Evolutionary conservation across 306 rosid species (phyloP).

Genomic region (Dryas drummondii): DNA sequence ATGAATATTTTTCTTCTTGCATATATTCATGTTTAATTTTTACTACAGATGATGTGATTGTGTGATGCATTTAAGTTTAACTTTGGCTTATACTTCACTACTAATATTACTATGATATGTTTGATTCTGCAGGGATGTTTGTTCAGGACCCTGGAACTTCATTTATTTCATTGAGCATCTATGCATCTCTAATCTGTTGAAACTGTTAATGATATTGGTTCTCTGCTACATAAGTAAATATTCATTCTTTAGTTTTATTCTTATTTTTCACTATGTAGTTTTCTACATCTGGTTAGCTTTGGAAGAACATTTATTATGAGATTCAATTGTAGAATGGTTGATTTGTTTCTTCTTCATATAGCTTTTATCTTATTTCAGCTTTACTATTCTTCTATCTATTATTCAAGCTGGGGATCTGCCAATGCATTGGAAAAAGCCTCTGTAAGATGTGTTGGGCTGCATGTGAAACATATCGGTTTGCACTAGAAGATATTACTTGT

Average conservation of each 20-base stretch:
- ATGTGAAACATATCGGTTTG: constrained; percentile 41
- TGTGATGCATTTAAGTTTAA: too few species aligned
- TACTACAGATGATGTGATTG: too few species aligned
- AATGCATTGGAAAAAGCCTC: too few species aligned
- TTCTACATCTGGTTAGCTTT: background rate
- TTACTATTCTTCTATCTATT: constrained; percentile 33
- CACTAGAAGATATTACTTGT: constrained; percentile 33
- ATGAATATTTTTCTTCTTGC: too few species aligned
- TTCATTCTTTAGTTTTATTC: background rate
- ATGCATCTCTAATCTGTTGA: constrained; percentile 31
- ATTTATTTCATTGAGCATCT: constrained; percentile 47
- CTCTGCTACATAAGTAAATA: background rate
- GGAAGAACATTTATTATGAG: background rate
- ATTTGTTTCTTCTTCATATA: background rate
- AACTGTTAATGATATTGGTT: background rate
- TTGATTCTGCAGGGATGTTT: constrained; percentile 36
- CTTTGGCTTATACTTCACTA: background rate
- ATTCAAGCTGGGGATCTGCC: too few species aligned
- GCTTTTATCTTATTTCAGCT: background rate
- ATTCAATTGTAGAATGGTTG: background rate
- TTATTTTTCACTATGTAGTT: background rate
- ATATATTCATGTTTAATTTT: too few species aligned
- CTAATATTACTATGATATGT: background rate
- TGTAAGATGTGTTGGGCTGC: constrained; percentile 49
- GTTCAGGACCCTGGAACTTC: constrained; percentile 47